Evolutionary conservation across 1,284 basidiomycete genomes (phyloP).

Genomic region (Ceratobasidium theobromae): DNA sequence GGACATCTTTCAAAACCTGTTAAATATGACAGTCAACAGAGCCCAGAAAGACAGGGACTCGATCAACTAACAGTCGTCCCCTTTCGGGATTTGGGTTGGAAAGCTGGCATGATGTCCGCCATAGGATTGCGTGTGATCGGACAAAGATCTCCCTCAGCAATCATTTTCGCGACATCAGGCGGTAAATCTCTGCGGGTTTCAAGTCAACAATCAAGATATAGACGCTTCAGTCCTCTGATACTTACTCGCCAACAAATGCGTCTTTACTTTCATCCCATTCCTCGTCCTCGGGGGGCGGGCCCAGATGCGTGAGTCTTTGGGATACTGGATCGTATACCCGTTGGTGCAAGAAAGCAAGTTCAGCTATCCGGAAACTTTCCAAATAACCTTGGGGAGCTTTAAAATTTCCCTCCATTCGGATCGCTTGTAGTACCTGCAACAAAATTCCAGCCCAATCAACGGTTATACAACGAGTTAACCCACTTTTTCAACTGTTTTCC

Average conservation of each 20-base stretch:
- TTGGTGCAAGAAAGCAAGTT: slow-evolving; percentile 93
- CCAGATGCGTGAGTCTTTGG: slow-evolving; percentile 69
- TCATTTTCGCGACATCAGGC: slow-evolving; percentile 47
- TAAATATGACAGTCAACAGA: slow-evolving; percentile 41
- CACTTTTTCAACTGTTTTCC: slow-evolving; percentile 85
- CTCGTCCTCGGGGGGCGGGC: slow-evolving; percentile 51
- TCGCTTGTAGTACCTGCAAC: slow-evolving; percentile 56
- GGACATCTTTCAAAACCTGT: slow-evolving; percentile 52
- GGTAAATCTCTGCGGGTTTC: slow-evolving; percentile 28
- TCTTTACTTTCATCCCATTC: slow-evolving; percentile 63
- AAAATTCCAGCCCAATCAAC: slow-evolving; percentile 34
- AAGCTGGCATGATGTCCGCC: slow-evolving; percentile 76
- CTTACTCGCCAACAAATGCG: slow-evolving; percentile 76
- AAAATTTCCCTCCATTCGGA: slow-evolving; percentile 85
- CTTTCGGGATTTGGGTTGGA: slow-evolving; percentile 53
- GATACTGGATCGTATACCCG: slow-evolving; percentile 82
- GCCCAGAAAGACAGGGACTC: slow-evolving; percentile 40
- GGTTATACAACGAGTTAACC: slow-evolving; percentile 23
- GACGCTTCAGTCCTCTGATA: slow-evolving; percentile 54
- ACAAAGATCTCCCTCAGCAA: slow-evolving; percentile 77
- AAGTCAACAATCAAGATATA: slow-evolving; percentile 34
- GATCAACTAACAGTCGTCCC: slow-evolving; percentile 36
- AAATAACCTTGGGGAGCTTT: slow-evolving; percentile 76
- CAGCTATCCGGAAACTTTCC: slow-evolving; percentile 67
- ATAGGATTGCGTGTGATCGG: slow-evolving; percentile 75